These are phyloP conservation scores for Yarrowia deformans DNA, from an alignment of 805 yeast species.

Conservation along the genomic window DNA sequence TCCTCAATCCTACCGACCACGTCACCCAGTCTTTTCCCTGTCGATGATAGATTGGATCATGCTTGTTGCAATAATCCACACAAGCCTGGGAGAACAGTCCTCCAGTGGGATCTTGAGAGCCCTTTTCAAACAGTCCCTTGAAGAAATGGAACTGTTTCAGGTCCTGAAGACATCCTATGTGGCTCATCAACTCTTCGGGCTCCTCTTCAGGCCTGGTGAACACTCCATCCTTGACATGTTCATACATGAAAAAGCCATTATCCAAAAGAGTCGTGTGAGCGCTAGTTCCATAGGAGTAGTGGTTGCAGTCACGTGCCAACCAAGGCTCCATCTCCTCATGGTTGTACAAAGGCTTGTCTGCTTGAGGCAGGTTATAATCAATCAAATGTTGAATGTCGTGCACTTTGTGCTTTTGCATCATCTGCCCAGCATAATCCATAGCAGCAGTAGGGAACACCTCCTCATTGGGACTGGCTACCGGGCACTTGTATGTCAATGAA, in stretches of 20 bases:
- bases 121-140: not conserved
- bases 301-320: not conserved
- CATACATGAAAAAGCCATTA: not conserved
- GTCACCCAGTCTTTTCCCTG: not conserved
- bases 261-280: not conserved
- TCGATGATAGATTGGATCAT: not conserved
- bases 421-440: constrained; percentile 1
- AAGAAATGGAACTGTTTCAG: not conserved
- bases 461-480: not conserved
- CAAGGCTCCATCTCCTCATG: not conserved
- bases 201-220: not conserved
- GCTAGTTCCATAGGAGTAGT: not conserved
- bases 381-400: not conserved
- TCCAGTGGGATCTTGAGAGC: not conserved
- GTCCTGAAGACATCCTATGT: not conserved
- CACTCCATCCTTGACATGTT: not conserved
- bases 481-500: not conserved
- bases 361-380: not conserved
- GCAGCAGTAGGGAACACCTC: not conserved
- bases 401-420: not conserved
- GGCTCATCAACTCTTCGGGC: not conserved
- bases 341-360: not conserved
- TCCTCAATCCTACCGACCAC: not conserved
- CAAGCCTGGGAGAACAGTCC: not conserved
- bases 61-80: not conserved